Evolutionary conservation across 1,284 basidiomycete genomes (phyloP).

Genomic region (Cryptococcus sp.): DNA sequence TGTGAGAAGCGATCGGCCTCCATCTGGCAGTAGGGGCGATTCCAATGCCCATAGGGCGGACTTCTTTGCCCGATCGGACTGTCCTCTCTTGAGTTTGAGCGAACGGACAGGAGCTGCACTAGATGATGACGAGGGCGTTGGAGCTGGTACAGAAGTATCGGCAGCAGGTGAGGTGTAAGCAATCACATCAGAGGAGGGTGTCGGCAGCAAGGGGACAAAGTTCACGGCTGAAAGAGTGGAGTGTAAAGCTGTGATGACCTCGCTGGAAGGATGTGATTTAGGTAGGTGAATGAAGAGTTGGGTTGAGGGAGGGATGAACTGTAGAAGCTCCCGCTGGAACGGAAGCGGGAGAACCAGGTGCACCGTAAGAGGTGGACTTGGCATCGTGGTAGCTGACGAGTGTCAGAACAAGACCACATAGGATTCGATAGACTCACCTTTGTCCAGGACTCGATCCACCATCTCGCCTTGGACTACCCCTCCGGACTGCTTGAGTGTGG

Average conservation of each 20-base stretch:
- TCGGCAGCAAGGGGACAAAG: conserved; percentile 26
- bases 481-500: conserved; percentile 23
- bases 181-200: conserved; percentile 23
- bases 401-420: not conserved
- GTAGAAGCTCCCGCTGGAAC: conserved; percentile 31
- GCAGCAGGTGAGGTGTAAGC: conserved; percentile 30
- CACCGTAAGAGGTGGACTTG: conserved; percentile 32
- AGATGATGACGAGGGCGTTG: conserved; percentile 7
- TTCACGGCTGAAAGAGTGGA: conserved; percentile 18
- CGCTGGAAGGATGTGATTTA: conserved; percentile 2
- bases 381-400: conserved; percentile 39
- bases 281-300: conserved; percentile 39
- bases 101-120: conserved; percentile 18
- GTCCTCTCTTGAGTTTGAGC: conserved; percentile 34
- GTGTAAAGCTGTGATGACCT: conserved; percentile 21
- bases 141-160: conserved; percentile 8
- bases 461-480: conserved; percentile 42
- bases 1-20: conserved; percentile 52
- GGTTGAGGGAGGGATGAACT: conserved; percentile 38
- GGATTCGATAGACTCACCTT: conserved; percentile 31
- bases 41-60: conserved; percentile 47
- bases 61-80: conserved; percentile 37
- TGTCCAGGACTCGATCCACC: conserved; percentile 45
- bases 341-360: conserved; percentile 46
- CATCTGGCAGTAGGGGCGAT: conserved; percentile 41